Evolutionary conservation across 768 basidiomycete species (phyloP).

Genomic region (Kwoniella dejecticola): DNA sequence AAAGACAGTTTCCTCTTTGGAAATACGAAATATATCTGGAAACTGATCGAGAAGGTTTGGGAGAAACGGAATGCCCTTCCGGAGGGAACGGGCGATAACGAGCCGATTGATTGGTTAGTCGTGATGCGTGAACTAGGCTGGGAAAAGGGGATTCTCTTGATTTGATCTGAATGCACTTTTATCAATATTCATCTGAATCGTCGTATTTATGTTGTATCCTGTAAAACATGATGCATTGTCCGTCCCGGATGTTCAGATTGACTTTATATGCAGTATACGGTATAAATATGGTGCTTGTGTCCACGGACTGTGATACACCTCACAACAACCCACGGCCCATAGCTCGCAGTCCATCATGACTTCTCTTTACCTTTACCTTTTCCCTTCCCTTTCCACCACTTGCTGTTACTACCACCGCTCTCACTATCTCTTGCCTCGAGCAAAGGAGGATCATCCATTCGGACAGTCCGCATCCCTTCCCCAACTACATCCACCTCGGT

Average conservation of each 20-base stretch:
- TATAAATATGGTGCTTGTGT: too few species aligned
- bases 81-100: not conserved
- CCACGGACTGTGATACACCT: too few species aligned
- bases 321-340: too few species aligned
- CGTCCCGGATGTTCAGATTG: too few species aligned
- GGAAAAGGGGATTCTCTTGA: not conserved
- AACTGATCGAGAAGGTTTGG: conserved; percentile 5
- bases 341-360: too few species aligned
- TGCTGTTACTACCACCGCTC: not conserved
- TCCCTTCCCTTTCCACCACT: conserved; percentile 8
- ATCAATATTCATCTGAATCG: not conserved
- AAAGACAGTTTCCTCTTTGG: not conserved
- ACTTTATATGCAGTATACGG: too few species aligned
- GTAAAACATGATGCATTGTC: too few species aligned
- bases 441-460: too few species aligned
- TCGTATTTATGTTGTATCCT: too few species aligned
- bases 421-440: not conserved
- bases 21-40: not conserved
- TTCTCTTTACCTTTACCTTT: too few species aligned
- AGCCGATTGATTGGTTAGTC: not conserved
- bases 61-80: not conserved
- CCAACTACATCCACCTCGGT: too few species aligned
- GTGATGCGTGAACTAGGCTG: not conserved
- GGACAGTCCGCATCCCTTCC: too few species aligned
- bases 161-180: not conserved